Evolutionary conservation across 306 rosid species (phyloP).

Genomic region (Acacia acuminata): DNA sequence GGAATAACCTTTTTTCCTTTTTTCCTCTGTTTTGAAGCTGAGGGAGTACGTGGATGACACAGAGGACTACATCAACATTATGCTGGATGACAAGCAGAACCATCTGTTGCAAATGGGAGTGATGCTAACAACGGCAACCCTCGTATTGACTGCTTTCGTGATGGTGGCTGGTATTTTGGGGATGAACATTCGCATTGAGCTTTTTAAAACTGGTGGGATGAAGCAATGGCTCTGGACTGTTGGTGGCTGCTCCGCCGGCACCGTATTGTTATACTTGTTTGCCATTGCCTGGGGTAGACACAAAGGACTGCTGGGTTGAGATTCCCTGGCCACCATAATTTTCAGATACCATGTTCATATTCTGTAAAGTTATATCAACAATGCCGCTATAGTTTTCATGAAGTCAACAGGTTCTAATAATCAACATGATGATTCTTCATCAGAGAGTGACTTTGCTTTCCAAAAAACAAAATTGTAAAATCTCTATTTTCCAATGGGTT

Average conservation of each 20-base stretch:
- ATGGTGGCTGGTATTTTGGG: slow-evolving; percentile 97
- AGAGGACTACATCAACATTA: slow-evolving; percentile 95
- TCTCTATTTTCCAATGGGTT: too few species aligned
- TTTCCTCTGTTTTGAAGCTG: slow-evolving; percentile 47
- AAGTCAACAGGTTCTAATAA: not conserved
- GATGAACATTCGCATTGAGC: slow-evolving; percentile 79
- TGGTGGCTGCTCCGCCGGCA: slow-evolving; percentile 51
- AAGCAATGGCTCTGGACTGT: slow-evolving; percentile 62
- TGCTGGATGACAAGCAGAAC: slow-evolving; percentile 99
- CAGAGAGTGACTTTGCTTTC: too few species aligned
- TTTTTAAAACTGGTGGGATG: slow-evolving; percentile 60
- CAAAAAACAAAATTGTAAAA: too few species aligned
- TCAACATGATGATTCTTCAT: too few species aligned
- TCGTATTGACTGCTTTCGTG: slow-evolving; percentile 79
- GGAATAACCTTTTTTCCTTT: not conserved
- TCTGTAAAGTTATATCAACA: not conserved
- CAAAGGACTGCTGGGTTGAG: slow-evolving; percentile 65
- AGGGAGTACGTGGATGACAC: slow-evolving; percentile 98
- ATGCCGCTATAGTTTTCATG: not conserved
- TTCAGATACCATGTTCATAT: not conserved
- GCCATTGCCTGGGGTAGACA: slow-evolving; percentile 75
- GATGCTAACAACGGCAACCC: slow-evolving; percentile 94
- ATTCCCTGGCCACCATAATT: not conserved
- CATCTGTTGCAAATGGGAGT: slow-evolving; percentile 99
- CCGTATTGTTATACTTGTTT: slow-evolving; percentile 50